Percentiles rank a stretch among this genome's conserved stretches.
Evolutionary conservation across 1,139 yeast species (phyloP).

Genomic region (Candida tetrigidarum): DNA sequence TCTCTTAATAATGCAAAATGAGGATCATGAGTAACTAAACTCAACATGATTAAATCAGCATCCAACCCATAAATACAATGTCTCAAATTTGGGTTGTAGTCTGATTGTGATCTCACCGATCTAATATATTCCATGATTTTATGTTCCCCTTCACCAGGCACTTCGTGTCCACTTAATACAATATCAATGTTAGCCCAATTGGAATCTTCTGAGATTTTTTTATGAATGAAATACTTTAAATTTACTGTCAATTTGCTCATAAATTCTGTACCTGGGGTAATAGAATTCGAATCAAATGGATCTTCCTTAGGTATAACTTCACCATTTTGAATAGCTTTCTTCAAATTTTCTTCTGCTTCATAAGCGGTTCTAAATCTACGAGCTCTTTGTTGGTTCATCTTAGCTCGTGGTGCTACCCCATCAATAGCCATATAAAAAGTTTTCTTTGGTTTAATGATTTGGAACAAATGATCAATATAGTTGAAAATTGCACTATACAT

Average conservation of each 20-base stretch:
- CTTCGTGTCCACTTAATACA: conserved; percentile 92
- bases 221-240: conserved; percentile 87
- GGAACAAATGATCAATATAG: conserved; percentile 92
- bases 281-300: conserved; percentile 92
- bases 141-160: conserved; percentile 99
- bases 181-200: conserved; percentile 89
- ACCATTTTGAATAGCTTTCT: conserved; percentile 66
- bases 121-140: conserved; percentile 96
- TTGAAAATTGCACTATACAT: conserved; percentile 93
- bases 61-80: conserved; percentile 98
- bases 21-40: conserved; percentile 96
- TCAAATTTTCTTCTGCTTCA: conserved; percentile 82
- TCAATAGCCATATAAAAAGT: conserved; percentile 97
- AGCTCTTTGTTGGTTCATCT: conserved; percentile 98
- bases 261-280: conserved; percentile 98
- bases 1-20: conserved; percentile 95
- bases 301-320: conserved; percentile 68
- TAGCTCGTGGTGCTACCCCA: conserved; percentile 99
- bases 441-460: conserved; percentile 82
- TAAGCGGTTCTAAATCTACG: conserved; percentile 95
- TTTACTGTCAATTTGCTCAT: conserved; percentile 90
- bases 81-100: conserved; percentile 81
- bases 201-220: conserved; percentile 86
- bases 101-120: conserved; percentile 72
- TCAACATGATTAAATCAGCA: conserved; percentile 96